Conservation (phyloP, 345 rosid species). For the Hibiscus mutabilis region DNA sequence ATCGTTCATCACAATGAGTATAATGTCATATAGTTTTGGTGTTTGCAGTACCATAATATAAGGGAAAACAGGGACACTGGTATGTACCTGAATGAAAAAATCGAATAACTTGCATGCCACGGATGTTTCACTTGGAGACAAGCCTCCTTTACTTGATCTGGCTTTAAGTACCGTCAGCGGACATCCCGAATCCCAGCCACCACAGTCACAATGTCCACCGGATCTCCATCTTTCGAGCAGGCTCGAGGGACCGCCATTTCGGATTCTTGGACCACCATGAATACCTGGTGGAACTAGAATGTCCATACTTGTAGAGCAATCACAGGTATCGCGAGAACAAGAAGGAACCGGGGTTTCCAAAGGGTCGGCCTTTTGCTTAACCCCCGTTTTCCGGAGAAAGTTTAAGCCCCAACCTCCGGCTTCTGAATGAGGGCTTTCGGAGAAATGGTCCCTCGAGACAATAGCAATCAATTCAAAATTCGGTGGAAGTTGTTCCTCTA, state of each 20-base stretch:
- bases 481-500: conserved; percentile 47
- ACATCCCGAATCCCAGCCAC: conserved; percentile 98
- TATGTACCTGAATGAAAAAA: conserved; percentile 55
- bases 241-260: conserved; percentile 62
- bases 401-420: conserved; percentile 95
- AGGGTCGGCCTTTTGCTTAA: conserved; percentile 24
- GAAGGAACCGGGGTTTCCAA: conserved; percentile 17
- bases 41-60: neutral
- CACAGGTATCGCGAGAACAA: conserved; percentile 20
- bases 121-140: conserved; percentile 17
- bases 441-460: conserved; percentile 49
- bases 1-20: conserved; percentile 4
- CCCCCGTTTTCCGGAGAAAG: conserved; percentile 50
- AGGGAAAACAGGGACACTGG: neutral
- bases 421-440: conserved; percentile 24
- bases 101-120: conserved; percentile 56
- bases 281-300: conserved; percentile 74
- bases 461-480: conserved; percentile 76
- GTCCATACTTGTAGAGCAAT: conserved; percentile 50
- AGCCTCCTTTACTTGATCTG: conserved; percentile 26
- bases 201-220: conserved; percentile 87
- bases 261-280: conserved; percentile 84
- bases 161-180: conserved; percentile 50
- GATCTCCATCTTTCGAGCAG: conserved; percentile 82
- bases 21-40: conserved; percentile 2